These are phyloP conservation scores for Penicillium soppii DNA, from an alignment of 495 filamentous ascomycete genomes.

Conservation along the genomic window DNA sequence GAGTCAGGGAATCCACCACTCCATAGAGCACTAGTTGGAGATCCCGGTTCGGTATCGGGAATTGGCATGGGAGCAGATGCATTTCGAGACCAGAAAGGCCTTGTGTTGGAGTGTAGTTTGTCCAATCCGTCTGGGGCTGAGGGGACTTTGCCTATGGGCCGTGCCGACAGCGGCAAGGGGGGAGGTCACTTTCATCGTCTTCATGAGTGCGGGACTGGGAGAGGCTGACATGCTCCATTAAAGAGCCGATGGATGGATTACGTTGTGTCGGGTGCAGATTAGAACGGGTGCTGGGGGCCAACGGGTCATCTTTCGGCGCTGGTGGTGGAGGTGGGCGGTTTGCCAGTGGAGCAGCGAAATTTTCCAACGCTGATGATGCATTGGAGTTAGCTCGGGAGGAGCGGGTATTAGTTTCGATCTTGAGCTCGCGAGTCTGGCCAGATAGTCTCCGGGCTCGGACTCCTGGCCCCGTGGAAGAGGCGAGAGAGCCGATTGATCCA, in stretches of 20 bases:
- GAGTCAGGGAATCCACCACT: constrained; percentile 62
- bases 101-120: constrained; percentile 78
- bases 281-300: constrained; percentile 20
- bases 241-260: constrained; percentile 34
- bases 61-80: constrained; percentile 76
- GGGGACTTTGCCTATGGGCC: constrained; percentile 49
- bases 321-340: constrained; percentile 27
- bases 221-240: constrained; percentile 33
- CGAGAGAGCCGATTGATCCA: constrained; percentile 34
- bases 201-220: constrained; percentile 44
- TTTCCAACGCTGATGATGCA: constrained; percentile 42
- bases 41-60: constrained; percentile 63
- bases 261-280: constrained; percentile 25
- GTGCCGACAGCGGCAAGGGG: constrained; percentile 42
- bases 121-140: constrained; percentile 57
- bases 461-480: constrained; percentile 40
- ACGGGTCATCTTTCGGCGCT: constrained; percentile 31
- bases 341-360: constrained; percentile 24
- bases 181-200: constrained; percentile 35
- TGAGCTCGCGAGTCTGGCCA: constrained; percentile 76
- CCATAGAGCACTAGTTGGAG: constrained; percentile 73
- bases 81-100: constrained; percentile 66
- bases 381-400: constrained; percentile 40
- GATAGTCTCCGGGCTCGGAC: constrained; percentile 83
- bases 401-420: constrained; percentile 75